Percentiles rank a stretch among this genome's conserved stretches.
Conservation (phyloP, 345 rosid species). For the Ricinus communis region DNA sequence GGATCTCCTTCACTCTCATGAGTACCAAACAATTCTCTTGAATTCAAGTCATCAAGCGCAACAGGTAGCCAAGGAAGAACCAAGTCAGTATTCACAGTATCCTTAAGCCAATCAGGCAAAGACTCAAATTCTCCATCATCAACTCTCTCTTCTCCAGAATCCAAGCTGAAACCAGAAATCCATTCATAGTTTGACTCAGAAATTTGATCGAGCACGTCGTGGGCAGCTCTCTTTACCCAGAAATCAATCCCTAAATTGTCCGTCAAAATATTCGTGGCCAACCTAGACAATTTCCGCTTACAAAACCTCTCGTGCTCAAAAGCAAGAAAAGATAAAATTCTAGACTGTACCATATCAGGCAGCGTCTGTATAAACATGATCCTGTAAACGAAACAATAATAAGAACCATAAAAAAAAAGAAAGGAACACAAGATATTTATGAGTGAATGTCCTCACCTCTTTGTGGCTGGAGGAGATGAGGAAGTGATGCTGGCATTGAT, state of each 20-base stretch:
- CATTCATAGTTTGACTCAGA: constrained; percentile 41
- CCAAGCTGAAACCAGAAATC: constrained; percentile 44
- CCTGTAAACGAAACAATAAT: constrained; percentile 35
- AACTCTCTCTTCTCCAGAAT: constrained; percentile 34
- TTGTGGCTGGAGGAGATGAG: constrained; percentile 36
- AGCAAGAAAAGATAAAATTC: constrained; percentile 62
- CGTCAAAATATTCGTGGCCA: constrained; percentile 49
- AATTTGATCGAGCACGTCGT: constrained; percentile 59
- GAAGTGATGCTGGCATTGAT: constrained; percentile 21
- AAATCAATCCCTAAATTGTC: constrained; percentile 40
- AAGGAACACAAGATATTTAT: no score
- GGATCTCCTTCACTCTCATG: constrained; percentile 29
- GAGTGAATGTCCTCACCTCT: constrained; percentile 30
- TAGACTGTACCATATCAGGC: constrained; percentile 59
- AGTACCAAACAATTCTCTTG: constrained; percentile 30
- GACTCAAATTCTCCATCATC: constrained; percentile 47
- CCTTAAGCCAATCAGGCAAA: constrained; percentile 58
- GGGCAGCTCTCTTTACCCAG: constrained; percentile 68
- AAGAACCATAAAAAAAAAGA: constrained; percentile 8
- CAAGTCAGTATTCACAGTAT: constrained; percentile 19
- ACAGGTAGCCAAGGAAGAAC: constrained; percentile 74
- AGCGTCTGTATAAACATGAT: constrained; percentile 64
- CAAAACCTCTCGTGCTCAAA: constrained; percentile 50
- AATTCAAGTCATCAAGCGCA: constrained; percentile 30
- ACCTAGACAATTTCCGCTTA: constrained; percentile 42